Conservation (phyloP, 2,329 filamentous ascomycete genomes). For the Fusarium sp. region DNA sequence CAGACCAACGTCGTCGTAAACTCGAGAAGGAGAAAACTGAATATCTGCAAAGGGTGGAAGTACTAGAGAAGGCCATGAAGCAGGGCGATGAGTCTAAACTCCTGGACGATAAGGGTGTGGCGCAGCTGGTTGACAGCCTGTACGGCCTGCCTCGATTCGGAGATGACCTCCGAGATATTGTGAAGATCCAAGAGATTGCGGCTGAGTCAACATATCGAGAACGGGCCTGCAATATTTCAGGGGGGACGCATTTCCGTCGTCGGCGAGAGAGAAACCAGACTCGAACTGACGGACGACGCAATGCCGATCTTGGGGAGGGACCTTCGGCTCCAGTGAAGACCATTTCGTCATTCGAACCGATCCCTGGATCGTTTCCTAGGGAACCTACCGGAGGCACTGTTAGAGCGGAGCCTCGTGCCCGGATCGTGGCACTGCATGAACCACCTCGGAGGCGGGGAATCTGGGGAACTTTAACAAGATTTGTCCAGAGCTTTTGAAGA, state of each 20-base stretch:
- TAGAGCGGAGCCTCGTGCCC: neutral
- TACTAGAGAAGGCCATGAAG: constrained; percentile 20
- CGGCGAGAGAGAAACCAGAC: neutral
- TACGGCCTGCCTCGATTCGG: neutral
- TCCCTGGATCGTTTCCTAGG: constrained; percentile 16
- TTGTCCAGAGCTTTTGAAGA: neutral
- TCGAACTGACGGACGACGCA: neutral
- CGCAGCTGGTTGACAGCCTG: neutral
- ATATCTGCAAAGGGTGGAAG: constrained; percentile 15
- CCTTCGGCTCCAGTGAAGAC: neutral
- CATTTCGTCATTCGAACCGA: neutral
- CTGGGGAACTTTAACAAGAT: neutral
- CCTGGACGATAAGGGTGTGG: neutral
- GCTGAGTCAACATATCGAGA: constrained; percentile 5
- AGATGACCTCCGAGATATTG: constrained; percentile 4
- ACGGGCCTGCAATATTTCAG: neutral
- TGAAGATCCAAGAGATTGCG: neutral
- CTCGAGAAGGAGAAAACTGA: constrained; percentile 17
- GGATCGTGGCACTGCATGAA: neutral
- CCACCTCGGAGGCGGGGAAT: neutral
- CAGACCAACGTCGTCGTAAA: neutral
- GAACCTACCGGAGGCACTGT: constrained; percentile 1
- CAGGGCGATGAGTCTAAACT: neutral
- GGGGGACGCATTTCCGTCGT: constrained; percentile 11
- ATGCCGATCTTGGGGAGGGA: neutral